Evolutionary conservation across 768 basidiomycete genomes (phyloP).

Genomic region (Phylloporus sp.): DNA sequence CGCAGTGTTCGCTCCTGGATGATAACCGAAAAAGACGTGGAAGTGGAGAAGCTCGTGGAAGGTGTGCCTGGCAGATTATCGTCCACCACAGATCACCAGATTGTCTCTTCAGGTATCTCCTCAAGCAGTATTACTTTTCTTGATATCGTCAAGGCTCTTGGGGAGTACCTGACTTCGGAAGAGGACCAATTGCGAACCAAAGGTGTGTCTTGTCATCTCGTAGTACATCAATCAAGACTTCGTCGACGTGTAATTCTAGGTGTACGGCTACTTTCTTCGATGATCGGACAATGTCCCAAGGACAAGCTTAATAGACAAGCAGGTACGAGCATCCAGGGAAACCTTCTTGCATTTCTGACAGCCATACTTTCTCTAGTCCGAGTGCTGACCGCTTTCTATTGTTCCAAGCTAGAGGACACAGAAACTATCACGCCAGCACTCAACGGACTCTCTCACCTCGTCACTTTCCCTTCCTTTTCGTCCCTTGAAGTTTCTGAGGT

Average conservation of each 20-base stretch:
- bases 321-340: slow-evolving; percentile 45
- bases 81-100: neutral
- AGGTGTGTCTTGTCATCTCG: slow-evolving; percentile 45
- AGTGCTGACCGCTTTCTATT: slow-evolving; percentile 79
- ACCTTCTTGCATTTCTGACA: neutral
- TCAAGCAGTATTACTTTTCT: slow-evolving; percentile 58
- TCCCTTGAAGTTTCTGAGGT: slow-evolving; percentile 61
- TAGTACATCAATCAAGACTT: neutral
- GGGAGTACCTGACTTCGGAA: slow-evolving; percentile 84
- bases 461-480: slow-evolving; percentile 57
- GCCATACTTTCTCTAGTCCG: slow-evolving; percentile 49
- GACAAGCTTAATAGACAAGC: slow-evolving; percentile 74
- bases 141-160: slow-evolving; percentile 80
- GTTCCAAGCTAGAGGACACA: slow-evolving; percentile 80
- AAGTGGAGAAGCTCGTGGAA: slow-evolving; percentile 54
- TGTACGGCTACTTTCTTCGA: slow-evolving; percentile 73
- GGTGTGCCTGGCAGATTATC: slow-evolving; percentile 38
- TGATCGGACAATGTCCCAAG: slow-evolving; percentile 58
- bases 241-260: slow-evolving; percentile 47
- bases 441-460: slow-evolving; percentile 67
- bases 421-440: slow-evolving; percentile 82
- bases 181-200: slow-evolving; percentile 74
- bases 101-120: slow-evolving; percentile 42
- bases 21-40: slow-evolving; percentile 55
- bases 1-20: slow-evolving; percentile 72